Base-by-base conservation (phyloP, 768 basidiomycete species). In the Leccinum aurantiacum region DNA sequence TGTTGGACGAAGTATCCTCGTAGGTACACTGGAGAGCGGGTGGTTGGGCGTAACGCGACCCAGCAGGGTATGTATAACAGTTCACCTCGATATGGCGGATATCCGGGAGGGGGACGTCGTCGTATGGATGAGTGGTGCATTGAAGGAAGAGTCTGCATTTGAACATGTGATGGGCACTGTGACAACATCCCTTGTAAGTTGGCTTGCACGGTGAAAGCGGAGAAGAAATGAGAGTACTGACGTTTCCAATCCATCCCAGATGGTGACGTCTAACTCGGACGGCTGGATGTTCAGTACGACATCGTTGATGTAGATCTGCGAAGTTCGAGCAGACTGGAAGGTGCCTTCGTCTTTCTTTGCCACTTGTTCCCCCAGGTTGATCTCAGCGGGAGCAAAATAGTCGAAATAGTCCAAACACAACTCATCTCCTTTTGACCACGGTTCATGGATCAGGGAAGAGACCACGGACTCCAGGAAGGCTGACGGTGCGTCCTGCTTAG, bases 231-330 rank as follows among this genome's bases (percentile, higher is more conserved):
- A 19, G 22, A 38, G 11, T 1, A 72, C 71, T 38, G 24, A 72
- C 71, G 48, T 53, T 33, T 13, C 33, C 4, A 59, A 54, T 19
- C 60, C 65, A 13, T 72, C 72, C 72, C 70, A 72, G 57, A 71
- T 60, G 3, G 68, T 72, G 29, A 68, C 22, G 11, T 72, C 53
- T 3, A 46, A 51, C 27, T 65, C 58, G 17, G 57, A 51, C 3
- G 63, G 41, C 4, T 47, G 37, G 17, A 68, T 66, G n/a, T 44
- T 4, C 7, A 72, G 53, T 11, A 41, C 56, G 7, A 74, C 15
- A 13, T 70, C 63, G 9, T 63, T 46, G 19, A 53, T 27, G 6
- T 46, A 29, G 15, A 52, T 29, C 19, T 38, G 52, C 19, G 50
- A 4, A 17, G 51, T 33, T 17, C 2, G 53, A 17, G 13, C 41